A percentile compares a stretch with the other conserved stretches of the same genome.
phyloP scores from a whole-genome alignment of 192 early-diverging fungal species.

The Coemansia sp. region DNA sequence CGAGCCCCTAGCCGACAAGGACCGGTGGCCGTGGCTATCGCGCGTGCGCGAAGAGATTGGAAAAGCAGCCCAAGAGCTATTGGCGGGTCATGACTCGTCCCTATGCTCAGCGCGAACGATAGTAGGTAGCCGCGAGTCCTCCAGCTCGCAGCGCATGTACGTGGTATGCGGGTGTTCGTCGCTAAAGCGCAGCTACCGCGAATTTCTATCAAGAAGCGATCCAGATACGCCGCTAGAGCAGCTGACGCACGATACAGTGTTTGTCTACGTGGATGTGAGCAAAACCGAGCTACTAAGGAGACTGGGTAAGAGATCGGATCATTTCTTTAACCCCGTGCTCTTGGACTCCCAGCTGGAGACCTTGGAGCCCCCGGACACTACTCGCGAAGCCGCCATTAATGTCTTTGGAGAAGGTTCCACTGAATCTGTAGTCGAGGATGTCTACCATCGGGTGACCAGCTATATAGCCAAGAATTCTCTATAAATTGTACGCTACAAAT shows the following conservation, averaged over 20 bases:
- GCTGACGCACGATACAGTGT: conserved; percentile 41
- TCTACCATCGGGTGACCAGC: conserved; percentile 2
- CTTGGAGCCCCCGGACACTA: conserved; percentile 53
- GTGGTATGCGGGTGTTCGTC: conserved; percentile 66
- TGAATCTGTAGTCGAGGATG: conserved; percentile 23
- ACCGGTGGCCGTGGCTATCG: conserved; percentile 66
- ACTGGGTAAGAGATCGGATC: conserved; percentile 48
- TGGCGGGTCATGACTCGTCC: conserved; percentile 6
- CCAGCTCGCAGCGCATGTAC: conserved; percentile 14
- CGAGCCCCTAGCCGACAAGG: conserved; percentile 59
- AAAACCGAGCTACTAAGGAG: conserved; percentile 50
- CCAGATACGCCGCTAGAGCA: conserved; percentile 11
- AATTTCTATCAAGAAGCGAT: conserved; percentile 52
- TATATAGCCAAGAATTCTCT: conserved; percentile 24
- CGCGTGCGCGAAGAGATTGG: conserved; percentile 49
- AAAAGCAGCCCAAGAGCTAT: conserved; percentile 17
- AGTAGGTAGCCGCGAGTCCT: neutral
- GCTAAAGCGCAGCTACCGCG: conserved; percentile 62
- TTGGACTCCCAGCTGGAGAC: conserved; percentile 63
- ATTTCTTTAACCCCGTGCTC: conserved; percentile 58
- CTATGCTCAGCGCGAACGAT: neutral
- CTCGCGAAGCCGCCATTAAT: conserved; percentile 33
- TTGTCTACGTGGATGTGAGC: conserved; percentile 60
- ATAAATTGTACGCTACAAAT: neutral
- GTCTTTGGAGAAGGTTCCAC: conserved; percentile 22